These are phyloP conservation scores for Hansenula lynferdii DNA, from an alignment of 1,139 yeast genomes.

Conservation along the genomic window DNA sequence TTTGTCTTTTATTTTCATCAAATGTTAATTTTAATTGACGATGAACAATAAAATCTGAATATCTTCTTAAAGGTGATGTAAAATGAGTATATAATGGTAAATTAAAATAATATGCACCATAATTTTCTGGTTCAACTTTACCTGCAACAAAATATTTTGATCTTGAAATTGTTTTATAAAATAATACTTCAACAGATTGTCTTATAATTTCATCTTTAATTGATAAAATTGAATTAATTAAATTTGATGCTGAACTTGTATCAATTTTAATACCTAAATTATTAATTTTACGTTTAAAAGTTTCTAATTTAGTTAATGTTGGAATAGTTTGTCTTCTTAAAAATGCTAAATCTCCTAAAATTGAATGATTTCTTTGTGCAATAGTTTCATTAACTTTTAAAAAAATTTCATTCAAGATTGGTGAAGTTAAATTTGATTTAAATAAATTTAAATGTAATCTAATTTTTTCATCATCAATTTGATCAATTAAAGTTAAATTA, in stretches of 20 bases:
- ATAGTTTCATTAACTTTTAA: constrained; percentile 82
- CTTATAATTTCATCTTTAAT: constrained; percentile 63
- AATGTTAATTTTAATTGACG: constrained; percentile 78
- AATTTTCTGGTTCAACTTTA: constrained; percentile 73
- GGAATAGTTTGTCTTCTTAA: constrained; percentile 89
- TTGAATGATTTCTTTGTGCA: constrained; percentile 75
- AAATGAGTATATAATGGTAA: constrained; percentile 89
- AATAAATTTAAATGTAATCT: constrained; percentile 69
- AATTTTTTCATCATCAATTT: constrained; percentile 81
- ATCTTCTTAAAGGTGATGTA: constrained; percentile 88
- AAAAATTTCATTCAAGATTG: constrained; percentile 68
- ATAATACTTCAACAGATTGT: constrained; percentile 71
- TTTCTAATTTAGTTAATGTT: constrained; percentile 73
- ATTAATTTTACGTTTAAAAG: constrained; percentile 66
- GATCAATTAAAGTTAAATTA: constrained; percentile 65
- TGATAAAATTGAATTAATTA: constrained; percentile 65
- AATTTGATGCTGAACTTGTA: constrained; percentile 66
- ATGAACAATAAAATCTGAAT: constrained; percentile 89
- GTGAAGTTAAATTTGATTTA: constrained; percentile 52
- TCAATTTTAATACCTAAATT: constrained; percentile 68
- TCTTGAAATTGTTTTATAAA: constrained; percentile 78
- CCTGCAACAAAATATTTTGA: constrained; percentile 91
- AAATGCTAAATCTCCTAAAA: constrained; percentile 74
- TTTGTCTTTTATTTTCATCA: constrained; percentile 23
- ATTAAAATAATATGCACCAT: constrained; percentile 76